These are phyloP conservation scores for Polyporus tsugae DNA, from an alignment of 1,284 basidiomycete genomes.

Conservation along the genomic window DNA sequence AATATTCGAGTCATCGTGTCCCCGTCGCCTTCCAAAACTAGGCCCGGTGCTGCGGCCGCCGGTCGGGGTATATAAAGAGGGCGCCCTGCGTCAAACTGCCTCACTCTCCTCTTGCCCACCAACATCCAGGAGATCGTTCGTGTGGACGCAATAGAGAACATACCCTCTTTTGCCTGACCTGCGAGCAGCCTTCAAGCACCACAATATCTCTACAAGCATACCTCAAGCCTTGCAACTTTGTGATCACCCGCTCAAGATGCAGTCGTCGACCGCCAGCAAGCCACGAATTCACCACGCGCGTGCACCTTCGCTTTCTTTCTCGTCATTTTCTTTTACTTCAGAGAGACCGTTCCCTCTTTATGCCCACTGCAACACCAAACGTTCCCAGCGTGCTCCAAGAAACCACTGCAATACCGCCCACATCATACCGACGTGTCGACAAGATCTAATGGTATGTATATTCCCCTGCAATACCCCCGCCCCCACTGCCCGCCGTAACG, in stretches of 20 bases:
- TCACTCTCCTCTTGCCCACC: constrained; percentile 29
- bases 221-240: background rate
- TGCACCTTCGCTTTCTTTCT: constrained; percentile 25
- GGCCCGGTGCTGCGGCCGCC: constrained; percentile 12
- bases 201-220: background rate
- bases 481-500: too few relatives aligned
- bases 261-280: constrained; percentile 15
- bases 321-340: constrained; percentile 21
- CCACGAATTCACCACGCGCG: constrained; percentile 20
- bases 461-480: background rate
- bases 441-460: constrained; percentile 29
- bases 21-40: constrained; percentile 27
- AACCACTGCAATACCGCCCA: constrained; percentile 15
- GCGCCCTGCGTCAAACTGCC: constrained; percentile 15
- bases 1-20: constrained; percentile 24
- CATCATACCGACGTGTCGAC: background rate
- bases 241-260: constrained; percentile 17
- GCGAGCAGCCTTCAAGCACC: constrained; percentile 4
- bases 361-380: constrained; percentile 30
- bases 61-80: constrained; percentile 26
- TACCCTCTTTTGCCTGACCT: constrained; percentile 27
- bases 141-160: constrained; percentile 24
- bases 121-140: constrained; percentile 33
- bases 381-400: constrained; percentile 11
- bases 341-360: constrained; percentile 34